phyloP scores from a whole-genome alignment of 768 basidiomycete genomes.

The Multifurca ochricompacta region DNA sequence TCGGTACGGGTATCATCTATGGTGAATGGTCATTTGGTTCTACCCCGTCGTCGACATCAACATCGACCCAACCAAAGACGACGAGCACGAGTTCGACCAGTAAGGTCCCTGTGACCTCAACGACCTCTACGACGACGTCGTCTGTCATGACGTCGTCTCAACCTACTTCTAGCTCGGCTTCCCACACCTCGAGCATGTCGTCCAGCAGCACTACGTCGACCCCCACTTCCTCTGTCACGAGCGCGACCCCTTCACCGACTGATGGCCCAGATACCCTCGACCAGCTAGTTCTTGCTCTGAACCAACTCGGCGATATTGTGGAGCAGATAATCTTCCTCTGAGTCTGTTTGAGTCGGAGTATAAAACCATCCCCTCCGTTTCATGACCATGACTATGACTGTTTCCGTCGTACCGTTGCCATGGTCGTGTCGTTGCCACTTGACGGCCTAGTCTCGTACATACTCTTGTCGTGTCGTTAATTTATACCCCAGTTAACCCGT shows the following conservation, averaged over 20 bases:
- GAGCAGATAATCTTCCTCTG: not conserved
- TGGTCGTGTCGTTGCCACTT: not conserved
- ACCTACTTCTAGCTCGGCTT: not conserved
- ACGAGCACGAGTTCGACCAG: not conserved
- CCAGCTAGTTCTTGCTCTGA: not conserved
- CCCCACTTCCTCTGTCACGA: not conserved
- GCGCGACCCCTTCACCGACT: not conserved
- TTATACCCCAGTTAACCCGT: too few species aligned
- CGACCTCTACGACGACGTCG: not conserved
- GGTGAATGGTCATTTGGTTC: conserved; percentile 41
- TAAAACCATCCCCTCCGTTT: not conserved
- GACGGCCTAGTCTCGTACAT: too few species aligned
- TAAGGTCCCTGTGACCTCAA: not conserved
- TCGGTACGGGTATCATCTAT: conserved; percentile 38
- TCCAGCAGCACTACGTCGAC: not conserved
- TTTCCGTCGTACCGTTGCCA: not conserved
- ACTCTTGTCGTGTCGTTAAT: too few species aligned
- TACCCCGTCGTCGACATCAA: not conserved
- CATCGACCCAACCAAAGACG: not conserved
- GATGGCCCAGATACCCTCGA: not conserved
- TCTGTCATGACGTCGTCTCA: not conserved
- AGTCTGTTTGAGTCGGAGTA: not conserved
- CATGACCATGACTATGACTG: too few species aligned
- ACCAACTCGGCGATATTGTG: not conserved
- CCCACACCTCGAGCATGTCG: not conserved